phyloP scores from a whole-genome alignment of 148 eudicot species.

The Nyssa sinensis region DNA sequence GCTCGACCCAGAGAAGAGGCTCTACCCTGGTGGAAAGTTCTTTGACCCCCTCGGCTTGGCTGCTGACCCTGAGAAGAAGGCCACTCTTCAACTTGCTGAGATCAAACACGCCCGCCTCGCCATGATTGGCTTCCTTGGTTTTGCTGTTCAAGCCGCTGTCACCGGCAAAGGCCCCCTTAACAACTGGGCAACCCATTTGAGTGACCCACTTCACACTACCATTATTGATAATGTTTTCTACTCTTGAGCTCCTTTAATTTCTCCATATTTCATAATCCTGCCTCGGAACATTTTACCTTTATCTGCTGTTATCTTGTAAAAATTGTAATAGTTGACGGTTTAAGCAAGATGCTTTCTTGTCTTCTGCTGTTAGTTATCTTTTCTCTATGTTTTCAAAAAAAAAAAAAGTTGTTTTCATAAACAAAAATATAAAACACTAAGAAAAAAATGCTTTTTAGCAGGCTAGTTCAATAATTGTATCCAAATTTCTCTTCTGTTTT shows the following conservation, averaged over 20 bases:
- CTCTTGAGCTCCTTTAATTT: conserved; percentile 25
- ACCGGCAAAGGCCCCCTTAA: conserved; percentile 97
- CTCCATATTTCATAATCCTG: background rate
- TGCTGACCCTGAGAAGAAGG: conserved; percentile 92
- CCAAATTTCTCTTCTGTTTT: no score
- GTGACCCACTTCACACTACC: conserved; percentile 97
- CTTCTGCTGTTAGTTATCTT: no score
- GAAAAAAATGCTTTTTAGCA: no score
- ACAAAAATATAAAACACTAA: no score
- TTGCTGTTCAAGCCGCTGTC: conserved; percentile 93
- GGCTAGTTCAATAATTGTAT: no score
- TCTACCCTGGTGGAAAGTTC: conserved; percentile 84
- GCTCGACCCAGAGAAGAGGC: conserved; percentile 91
- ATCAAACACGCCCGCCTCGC: conserved; percentile 98
- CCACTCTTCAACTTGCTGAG: conserved; percentile 82
- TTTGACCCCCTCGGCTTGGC: conserved; percentile 91
- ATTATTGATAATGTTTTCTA: conserved; percentile 76
- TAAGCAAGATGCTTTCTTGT: background rate
- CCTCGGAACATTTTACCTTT: background rate
- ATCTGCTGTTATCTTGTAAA: background rate
- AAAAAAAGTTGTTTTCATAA: no score
- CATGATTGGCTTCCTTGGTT: conserved; percentile 92
- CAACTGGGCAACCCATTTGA: conserved; percentile 99
- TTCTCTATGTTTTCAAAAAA: no score
- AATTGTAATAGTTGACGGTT: background rate